Evolutionary conservation across 2,329 filamentous ascomycete species (phyloP), one percentile per base, ranked within the genome.

Genomic region (Penicillium griseofulvum): DNA sequence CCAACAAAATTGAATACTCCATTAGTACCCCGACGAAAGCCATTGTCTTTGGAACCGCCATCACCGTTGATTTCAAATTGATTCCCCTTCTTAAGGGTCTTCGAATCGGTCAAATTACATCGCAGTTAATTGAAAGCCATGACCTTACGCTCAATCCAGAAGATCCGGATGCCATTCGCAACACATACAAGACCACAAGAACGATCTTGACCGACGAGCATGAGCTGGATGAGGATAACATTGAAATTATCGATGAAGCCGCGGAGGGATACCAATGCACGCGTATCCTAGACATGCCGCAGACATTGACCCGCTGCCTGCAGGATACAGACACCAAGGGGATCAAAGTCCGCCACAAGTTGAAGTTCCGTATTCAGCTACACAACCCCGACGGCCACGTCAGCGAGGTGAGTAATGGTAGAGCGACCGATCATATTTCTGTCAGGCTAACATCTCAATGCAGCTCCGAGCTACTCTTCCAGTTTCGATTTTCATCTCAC

Each of bases 1-100:
- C 91, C 6, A 94, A 96, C 78, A 99, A 99, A 79, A 84, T 97
- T 65, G 90, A 96, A 71, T 99, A 99, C 76, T 93, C 91, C 29
- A 91, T 99, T 60, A 86, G 90, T 55, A 90, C 96, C 11, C 93
- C 94, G 0, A 92, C 91, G 68, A 97, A 97, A 77, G 94, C 94
- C 2, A 88, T 96, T 51, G 89, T 96, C 17, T 96, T 97, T 66
- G 94, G 94, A 47, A 95, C 90, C n/a, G 82, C 83, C 22, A 86
- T 97, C 46, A 85, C 87, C 1, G 82, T 96, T 56, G 87, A 96
- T 65, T 93, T 97, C 77, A 86, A 89, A 59, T 86, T 97, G 59
- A 90, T 91, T 1, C 92, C 93, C 0, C 79, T 97, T 2, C 79
- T 96, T 49, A 97, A 99, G 74, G 93, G 91, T 2, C 80, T 99